Conservation (phyloP, 805 yeast genomes). For the Yarrowia divulgata region DNA sequence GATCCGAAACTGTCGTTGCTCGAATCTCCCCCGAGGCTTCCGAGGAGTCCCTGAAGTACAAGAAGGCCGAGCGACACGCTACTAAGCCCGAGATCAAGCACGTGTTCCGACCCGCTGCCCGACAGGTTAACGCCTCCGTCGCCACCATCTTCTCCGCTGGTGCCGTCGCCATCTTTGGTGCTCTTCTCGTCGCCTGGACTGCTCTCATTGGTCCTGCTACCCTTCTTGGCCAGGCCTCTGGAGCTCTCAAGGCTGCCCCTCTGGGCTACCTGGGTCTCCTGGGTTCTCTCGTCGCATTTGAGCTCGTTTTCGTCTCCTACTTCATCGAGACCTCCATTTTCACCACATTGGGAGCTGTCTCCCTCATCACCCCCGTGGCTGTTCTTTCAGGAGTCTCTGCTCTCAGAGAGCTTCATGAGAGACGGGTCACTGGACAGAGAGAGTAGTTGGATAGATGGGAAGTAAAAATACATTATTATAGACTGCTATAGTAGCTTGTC, state of each 20-base stretch:
- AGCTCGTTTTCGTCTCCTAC: conserved; percentile 63
- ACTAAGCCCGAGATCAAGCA: conserved; percentile 69
- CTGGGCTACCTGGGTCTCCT: conserved; percentile 57
- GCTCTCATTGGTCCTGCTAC: conserved; percentile 47
- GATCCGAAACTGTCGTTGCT: conserved; percentile 42
- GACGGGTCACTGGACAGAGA: conserved; percentile 45
- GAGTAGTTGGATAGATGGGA: conserved; percentile 29
- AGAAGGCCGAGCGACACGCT: conserved; percentile 48
- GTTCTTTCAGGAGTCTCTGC: conserved; percentile 71
- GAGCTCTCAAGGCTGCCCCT: conserved; percentile 45
- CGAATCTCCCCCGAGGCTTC: conserved; percentile 41
- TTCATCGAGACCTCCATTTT: conserved; percentile 68
- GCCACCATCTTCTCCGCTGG: conserved; percentile 60
- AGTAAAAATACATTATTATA: conserved; percentile 26
- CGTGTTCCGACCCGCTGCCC: conserved; percentile 62
- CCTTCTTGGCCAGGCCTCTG: conserved; percentile 23
- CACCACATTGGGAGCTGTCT: conserved; percentile 58
- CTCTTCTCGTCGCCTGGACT: conserved; percentile 52
- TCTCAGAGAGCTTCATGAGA: conserved; percentile 55
- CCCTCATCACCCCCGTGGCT: conserved; percentile 60
- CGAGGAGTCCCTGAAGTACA: conserved; percentile 35
- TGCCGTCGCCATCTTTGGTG: conserved; percentile 55
- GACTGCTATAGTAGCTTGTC: neutral
- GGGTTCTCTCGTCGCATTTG: conserved; percentile 58
- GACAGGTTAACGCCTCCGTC: conserved; percentile 59